These are phyloP conservation scores for Pseudophaeomoniella oleicola DNA, from an alignment of 2,329 filamentous ascomycete genomes.

Conservation along the genomic window DNA sequence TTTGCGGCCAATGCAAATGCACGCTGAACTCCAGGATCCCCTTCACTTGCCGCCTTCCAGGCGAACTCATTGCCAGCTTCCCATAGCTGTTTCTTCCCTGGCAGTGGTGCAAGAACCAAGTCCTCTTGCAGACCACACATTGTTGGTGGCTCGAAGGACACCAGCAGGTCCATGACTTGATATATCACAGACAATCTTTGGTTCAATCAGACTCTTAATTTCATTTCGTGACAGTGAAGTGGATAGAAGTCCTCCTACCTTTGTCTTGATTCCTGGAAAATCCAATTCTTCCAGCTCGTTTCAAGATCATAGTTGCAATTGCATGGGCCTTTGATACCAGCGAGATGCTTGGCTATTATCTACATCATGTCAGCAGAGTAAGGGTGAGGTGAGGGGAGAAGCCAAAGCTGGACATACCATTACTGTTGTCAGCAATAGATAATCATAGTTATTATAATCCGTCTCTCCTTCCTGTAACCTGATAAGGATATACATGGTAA, in stretches of 20 bases:
- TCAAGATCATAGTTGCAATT: constrained; percentile 11
- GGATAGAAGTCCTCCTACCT: constrained; percentile 14
- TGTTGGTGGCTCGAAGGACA: constrained; percentile 26
- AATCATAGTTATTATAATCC: constrained; percentile 27
- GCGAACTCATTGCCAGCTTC: constrained; percentile 21
- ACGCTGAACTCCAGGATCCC: constrained; percentile 9
- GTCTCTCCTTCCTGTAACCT: constrained; percentile 30
- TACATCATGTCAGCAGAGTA: constrained; percentile 1
- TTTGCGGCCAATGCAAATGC: constrained; percentile 17
- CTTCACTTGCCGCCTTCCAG: constrained; percentile 21
- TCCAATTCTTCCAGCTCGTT: constrained; percentile 24
- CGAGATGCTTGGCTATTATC: constrained; percentile 7
- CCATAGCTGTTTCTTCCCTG: constrained; percentile 28
- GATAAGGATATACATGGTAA: constrained; percentile 28
- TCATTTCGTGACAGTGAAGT: constrained; percentile 1
- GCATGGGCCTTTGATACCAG: constrained; percentile 6
- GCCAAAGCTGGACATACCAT: constrained; percentile 14
- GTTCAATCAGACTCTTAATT: constrained; percentile 6
- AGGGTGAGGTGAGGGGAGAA: constrained; percentile 3
- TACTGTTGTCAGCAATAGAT: constrained; percentile 19
- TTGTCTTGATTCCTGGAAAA: constrained; percentile 25
- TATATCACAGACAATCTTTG: constrained; percentile 25
- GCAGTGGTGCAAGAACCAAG: constrained; percentile 27
- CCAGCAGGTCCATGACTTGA: constrained; percentile 25
- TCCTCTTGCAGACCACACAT: constrained; percentile 21